A percentile compares a stretch with the other conserved stretches of the same genome.
phyloP scores from a whole-genome alignment of 2,329 filamentous ascomycete genomes.

The Calonectria pseudoturangicola region DNA sequence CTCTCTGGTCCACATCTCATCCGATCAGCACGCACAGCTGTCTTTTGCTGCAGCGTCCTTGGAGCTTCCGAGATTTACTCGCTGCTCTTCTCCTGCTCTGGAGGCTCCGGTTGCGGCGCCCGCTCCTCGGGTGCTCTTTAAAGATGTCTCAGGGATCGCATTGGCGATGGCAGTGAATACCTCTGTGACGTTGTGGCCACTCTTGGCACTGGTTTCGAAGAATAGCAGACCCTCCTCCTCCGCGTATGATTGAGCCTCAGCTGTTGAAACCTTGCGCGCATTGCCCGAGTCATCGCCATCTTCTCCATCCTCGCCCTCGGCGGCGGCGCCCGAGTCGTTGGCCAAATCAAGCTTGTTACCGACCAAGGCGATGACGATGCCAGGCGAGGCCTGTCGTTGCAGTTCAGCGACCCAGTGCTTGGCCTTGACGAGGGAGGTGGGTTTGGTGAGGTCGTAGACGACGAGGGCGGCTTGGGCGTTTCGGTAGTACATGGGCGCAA shows the following conservation, averaged over 20 bases:
- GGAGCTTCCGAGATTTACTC: constrained; percentile 88
- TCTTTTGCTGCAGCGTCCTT: constrained; percentile 88
- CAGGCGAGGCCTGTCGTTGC: constrained; percentile 94
- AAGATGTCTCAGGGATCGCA: constrained; percentile 95
- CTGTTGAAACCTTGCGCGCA: constrained; percentile 91
- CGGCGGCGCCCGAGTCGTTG: constrained; percentile 69
- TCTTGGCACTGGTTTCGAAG: constrained; percentile 99
- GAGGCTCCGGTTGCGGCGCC: constrained; percentile 77
- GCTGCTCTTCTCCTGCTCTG: constrained; percentile 79
- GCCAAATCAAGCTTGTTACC: constrained; percentile 97
- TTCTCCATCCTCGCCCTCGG: constrained; percentile 68
- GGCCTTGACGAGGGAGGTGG: constrained; percentile 94
- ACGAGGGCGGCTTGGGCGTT: constrained; percentile 98
- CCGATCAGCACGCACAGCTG: constrained; percentile 86
- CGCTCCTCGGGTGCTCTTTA: constrained; percentile 90
- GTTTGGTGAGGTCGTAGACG: constrained; percentile 98
- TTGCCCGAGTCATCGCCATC: constrained; percentile 80
- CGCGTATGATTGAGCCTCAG: constrained; percentile 93
- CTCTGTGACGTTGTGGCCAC: constrained; percentile 93
- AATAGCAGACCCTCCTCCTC: constrained; percentile 96
- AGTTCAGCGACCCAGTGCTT: constrained; percentile 99
- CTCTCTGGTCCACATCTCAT: constrained; percentile 32
- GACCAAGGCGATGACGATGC: constrained; percentile 97
- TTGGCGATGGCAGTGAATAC: constrained; percentile 99
- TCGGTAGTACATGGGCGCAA: constrained; percentile 99